Conservation (phyloP, 2,329 filamentous ascomycete genomes). For the Coniochaeta hoffmannii region DNA sequence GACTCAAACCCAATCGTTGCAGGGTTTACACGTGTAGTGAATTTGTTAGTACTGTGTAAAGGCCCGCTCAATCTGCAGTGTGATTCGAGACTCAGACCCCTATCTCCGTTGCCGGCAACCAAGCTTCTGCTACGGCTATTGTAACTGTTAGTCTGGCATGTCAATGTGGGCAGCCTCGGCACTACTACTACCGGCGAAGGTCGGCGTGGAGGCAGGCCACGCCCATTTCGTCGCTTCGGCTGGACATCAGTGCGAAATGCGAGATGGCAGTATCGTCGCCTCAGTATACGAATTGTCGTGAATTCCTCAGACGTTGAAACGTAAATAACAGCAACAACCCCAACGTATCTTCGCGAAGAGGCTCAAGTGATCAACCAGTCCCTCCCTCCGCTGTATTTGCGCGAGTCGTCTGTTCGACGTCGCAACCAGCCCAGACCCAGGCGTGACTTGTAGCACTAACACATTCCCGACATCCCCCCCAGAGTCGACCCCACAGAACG, state of each 20-base stretch:
- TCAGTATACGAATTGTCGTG: not conserved
- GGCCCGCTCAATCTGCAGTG: not conserved
- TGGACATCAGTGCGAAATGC: not conserved
- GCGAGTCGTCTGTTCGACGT: too few species aligned
- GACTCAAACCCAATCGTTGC: too few species aligned
- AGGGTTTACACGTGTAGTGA: too few species aligned
- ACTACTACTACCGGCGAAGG: not conserved
- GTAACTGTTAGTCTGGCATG: not conserved
- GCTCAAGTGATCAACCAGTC: too few species aligned
- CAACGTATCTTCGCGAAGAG: too few species aligned
- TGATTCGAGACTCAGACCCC: not conserved
- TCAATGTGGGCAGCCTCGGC: conserved; percentile 3
- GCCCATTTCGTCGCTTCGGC: not conserved
- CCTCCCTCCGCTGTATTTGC: too few species aligned
- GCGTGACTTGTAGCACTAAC: not conserved
- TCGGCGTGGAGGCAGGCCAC: not conserved
- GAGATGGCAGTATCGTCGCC: not conserved
- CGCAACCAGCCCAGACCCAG: not conserved
- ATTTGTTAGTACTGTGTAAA: not conserved
- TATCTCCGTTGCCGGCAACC: conserved; percentile 1
- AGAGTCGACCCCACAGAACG: not conserved
- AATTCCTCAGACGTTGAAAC: too few species aligned
- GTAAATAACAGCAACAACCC: too few species aligned
- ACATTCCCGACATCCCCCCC: not conserved
- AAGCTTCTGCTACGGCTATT: not conserved